These are phyloP conservation scores for Pseudocercospora cruenta DNA, from an alignment of 2,329 filamentous ascomycete genomes.

Conservation along the genomic window DNA sequence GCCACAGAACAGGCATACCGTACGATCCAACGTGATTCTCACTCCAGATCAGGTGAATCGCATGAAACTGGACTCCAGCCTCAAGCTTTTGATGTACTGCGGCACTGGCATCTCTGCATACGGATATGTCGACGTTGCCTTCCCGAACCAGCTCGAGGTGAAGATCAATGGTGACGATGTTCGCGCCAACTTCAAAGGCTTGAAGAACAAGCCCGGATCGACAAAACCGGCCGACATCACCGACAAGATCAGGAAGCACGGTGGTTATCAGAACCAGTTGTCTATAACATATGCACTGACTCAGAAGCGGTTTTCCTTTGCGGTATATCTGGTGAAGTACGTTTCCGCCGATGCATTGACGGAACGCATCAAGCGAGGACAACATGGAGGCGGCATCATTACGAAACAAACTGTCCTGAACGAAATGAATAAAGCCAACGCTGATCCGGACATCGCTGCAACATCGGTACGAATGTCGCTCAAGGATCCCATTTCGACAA, in stretches of 20 bases:
- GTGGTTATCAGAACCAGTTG: slow-evolving; percentile 73
- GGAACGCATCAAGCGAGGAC: slow-evolving; percentile 64
- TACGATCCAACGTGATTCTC: slow-evolving; percentile 62
- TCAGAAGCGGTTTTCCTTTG: slow-evolving; percentile 66
- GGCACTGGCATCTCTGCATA: slow-evolving; percentile 63
- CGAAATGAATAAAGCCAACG: slow-evolving; percentile 75
- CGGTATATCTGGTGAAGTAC: slow-evolving; percentile 74
- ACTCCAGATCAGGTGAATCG: slow-evolving; percentile 58
- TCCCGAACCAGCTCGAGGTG: slow-evolving; percentile 90
- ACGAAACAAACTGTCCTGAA: slow-evolving; percentile 78
- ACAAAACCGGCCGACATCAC: slow-evolving; percentile 94
- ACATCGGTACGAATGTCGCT: slow-evolving; percentile 87
- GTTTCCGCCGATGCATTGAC: slow-evolving; percentile 74
- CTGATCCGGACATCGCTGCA: slow-evolving; percentile 83
- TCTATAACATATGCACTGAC: slow-evolving; percentile 92
- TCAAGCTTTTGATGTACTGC: slow-evolving; percentile 83
- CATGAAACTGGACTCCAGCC: slow-evolving; percentile 62
- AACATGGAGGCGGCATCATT: slow-evolving; percentile 60
- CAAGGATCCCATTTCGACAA: slow-evolving; percentile 88
- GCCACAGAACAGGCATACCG: slow-evolving; percentile 62
- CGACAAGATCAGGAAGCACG: slow-evolving; percentile 68
- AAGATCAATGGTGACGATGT: slow-evolving; percentile 87
- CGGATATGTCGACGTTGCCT: slow-evolving; percentile 70
- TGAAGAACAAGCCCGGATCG: slow-evolving; percentile 95
- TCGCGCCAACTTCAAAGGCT: slow-evolving; percentile 87